Evolutionary conservation across 202 grass and related monocot genomes (phyloP), one percentile per base, ranked within the genome.

Genomic region (Dendrocalamus latiflorus): DNA sequence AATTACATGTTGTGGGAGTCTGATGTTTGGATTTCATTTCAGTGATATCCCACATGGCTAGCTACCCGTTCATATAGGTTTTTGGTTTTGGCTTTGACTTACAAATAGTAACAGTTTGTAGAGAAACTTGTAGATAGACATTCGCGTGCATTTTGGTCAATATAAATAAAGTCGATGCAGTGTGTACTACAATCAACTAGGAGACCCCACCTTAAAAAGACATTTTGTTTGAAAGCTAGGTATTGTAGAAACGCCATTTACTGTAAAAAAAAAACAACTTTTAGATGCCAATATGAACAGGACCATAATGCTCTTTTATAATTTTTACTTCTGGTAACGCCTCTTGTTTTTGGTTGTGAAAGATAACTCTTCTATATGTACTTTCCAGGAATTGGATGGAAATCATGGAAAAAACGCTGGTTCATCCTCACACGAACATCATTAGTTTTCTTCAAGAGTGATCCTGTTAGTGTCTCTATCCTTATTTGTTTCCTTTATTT

Each of bases 361-460:
- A 83, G 17, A 43, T 21, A 78, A 51, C 50, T 69, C 70, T 43
- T 86, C 51, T 45, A 26, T 75, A 39, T 70, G 9, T 77, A 55
- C 34, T 86, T 90, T 87, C 63, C 83, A 99, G 96, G 93, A 81
- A 93, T 99, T 65, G 96, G 96, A 68, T 99, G 96, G 96, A 99
- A 95, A 90, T 99, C 96, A 87, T 99, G 96, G 96, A 99, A 99
- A 77, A 99, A 95, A 68, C 96, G 96, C 43, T 99, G 96, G 96
- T 99, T 99, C 80, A 96, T 99, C 58, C 96, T 99, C 85, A 96
- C 93, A 60, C 77, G 96, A 71, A 92, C 96, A 59, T 99, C 96
- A 70, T 81, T 99, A 57, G 93, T 99, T 89, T 99, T 96, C 84
- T 99, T 99, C 87, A 99, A 95, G 87, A 99, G 78, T 81, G 91